Evolutionary conservation across 2,329 filamentous ascomycete species (phyloP).

Genomic region (Colletotrichum cordylinicola): DNA sequence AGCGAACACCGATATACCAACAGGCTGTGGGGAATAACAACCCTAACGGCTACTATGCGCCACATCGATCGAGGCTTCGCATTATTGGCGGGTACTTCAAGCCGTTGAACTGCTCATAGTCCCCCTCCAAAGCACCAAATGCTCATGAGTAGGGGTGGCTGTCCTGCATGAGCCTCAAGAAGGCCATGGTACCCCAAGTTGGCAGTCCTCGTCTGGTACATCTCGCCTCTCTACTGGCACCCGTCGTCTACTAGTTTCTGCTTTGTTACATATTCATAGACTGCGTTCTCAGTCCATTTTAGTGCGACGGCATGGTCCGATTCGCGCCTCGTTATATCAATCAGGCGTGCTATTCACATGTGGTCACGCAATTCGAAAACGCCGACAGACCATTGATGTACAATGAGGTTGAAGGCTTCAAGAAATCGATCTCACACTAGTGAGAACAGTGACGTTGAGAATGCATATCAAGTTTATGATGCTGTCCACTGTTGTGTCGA

Average conservation of each 20-base stretch:
- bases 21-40: background rate
- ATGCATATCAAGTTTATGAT: background rate
- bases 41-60: background rate
- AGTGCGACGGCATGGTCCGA: background rate
- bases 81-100: background rate
- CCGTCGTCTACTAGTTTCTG: background rate
- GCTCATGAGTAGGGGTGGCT: no score
- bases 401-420: no score
- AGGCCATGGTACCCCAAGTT: background rate
- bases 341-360: no score
- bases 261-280: background rate
- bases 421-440: no score
- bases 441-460: background rate
- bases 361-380: background rate
- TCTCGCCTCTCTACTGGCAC: background rate
- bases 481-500: background rate
- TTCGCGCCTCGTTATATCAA: background rate
- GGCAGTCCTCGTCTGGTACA: background rate
- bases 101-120: background rate
- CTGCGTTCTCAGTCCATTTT: background rate
- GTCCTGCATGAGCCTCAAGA: background rate
- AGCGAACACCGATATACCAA: background rate
- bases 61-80: background rate
- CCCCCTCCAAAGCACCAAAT: background rate
- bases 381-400: no score